Base-by-base conservation (phyloP, 768 basidiomycete genomes). In the Boletus coccyginus region DNA sequence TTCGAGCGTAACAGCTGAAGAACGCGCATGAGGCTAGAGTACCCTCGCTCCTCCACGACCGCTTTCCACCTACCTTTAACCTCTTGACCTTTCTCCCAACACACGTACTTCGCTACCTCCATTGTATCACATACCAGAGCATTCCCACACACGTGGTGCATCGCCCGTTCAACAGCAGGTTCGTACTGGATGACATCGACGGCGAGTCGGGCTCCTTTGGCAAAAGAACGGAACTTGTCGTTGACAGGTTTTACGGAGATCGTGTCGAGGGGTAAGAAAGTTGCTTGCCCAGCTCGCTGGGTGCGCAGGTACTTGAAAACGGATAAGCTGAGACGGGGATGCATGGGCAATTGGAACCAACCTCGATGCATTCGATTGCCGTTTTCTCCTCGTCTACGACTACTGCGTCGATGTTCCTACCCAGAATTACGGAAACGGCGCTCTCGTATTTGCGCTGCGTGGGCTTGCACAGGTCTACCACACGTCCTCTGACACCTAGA, bases 331-430 rank as follows among this genome's bases (percentile, higher is more conserved):
- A 32, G n/a, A 46, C 41, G 33, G 21, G 21, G n/a, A 41, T 19
- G 5, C 38, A 45, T 38, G 40, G 29, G 29, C 12, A 21, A 32
- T 32, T 44, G 27, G 19, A 31, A 63, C 76, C 45, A 58, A 91
- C 93, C 79, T 98, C 94, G 64, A 98, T 98, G 70, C 96, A 98
- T 62, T 95, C 93, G 53, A 98, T 97, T 2, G 93, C 97, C 2
- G 92, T 95, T 73, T 92, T 94, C 76, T 98, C 95, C 66, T 93
- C 89, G 65, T 99, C 96, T 1, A 98, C 95, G 9, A 99, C 92
- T 53, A 99, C 83, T 1, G 94, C 91, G 65, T 98, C 97, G 53
- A 94, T 90, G 67, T 98, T 94, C 50, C 96, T 82, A 0, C 97
- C 97, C 2, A 99, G 81, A 24, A 98, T 86, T 33, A 94, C 92